phyloP scores from a whole-genome alignment of 2,329 filamentous ascomycete species.

The Phaeophleospora eucalypticola region DNA sequence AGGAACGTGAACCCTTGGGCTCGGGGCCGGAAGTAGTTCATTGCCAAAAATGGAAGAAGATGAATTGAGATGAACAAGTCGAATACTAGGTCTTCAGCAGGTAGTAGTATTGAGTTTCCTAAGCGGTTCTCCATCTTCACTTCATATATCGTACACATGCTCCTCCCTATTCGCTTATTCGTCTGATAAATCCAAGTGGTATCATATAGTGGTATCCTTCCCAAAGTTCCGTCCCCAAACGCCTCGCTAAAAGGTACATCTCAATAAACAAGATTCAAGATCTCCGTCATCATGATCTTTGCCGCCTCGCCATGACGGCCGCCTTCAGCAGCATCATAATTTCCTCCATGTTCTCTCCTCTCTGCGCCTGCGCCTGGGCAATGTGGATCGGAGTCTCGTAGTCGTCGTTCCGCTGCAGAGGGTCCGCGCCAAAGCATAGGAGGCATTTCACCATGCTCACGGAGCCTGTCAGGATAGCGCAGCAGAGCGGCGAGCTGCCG shows the following conservation, averaged over 20 bases:
- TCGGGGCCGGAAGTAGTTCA: too few species aligned
- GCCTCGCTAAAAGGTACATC: slow-evolving; percentile 5
- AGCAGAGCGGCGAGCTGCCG: slow-evolving; percentile 30
- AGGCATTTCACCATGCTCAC: slow-evolving; percentile 23
- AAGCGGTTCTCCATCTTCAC: too few species aligned
- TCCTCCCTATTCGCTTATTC: too few species aligned
- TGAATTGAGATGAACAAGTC: too few species aligned
- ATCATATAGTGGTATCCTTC: too few species aligned
- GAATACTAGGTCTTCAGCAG: too few species aligned
- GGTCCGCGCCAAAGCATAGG: slow-evolving; percentile 27
- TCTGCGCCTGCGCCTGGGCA: slow-evolving; percentile 19
- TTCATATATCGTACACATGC: too few species aligned
- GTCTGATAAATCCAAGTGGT: too few species aligned
- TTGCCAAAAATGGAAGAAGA: too few species aligned
- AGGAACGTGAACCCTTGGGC: too few species aligned
- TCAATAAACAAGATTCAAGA: background rate
- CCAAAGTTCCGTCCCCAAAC: too few species aligned
- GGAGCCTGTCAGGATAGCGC: slow-evolving; percentile 25
- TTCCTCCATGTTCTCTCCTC: slow-evolving; percentile 10
- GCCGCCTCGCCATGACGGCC: slow-evolving; percentile 2
- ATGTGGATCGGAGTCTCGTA: slow-evolving; percentile 26
- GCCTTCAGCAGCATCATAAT: slow-evolving; percentile 15
- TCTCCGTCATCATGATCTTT: background rate
- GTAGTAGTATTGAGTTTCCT: too few species aligned
- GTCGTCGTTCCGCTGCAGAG: slow-evolving; percentile 22